Percentiles rank a stretch among this genome's conserved stretches.
phyloP scores from a whole-genome alignment of 164 flowering plant genomes.

The Dillenia suffruticosa region DNA sequence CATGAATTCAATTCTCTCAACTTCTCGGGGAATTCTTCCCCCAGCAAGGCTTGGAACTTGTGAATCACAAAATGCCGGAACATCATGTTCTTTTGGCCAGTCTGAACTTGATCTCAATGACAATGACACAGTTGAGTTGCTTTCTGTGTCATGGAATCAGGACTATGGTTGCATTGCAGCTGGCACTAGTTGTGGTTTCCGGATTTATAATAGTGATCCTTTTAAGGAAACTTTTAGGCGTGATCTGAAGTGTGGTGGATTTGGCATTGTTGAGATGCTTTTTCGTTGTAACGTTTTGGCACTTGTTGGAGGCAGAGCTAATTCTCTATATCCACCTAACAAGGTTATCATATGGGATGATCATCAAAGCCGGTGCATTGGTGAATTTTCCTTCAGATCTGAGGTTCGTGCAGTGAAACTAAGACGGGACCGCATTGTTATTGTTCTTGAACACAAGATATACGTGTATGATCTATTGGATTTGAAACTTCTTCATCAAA shows the following conservation, averaged over 20 bases:
- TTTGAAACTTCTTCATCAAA: constrained; percentile 48
- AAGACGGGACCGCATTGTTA: constrained; percentile 48
- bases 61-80: constrained; percentile 21
- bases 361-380: constrained; percentile 53
- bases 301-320: constrained; percentile 48
- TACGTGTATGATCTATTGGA: constrained; percentile 50
- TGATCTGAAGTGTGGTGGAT: constrained; percentile 51
- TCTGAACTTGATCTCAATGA: constrained; percentile 29
- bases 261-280: constrained; percentile 53
- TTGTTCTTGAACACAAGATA: constrained; percentile 53
- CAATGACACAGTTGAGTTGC: constrained; percentile 36
- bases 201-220: constrained; percentile 52
- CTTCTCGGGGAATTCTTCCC: constrained; percentile 25
- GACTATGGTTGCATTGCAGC: constrained; percentile 61
- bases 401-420: constrained; percentile 53
- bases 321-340: constrained; percentile 46
- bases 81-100: constrained; percentile 20
- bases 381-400: constrained; percentile 52
- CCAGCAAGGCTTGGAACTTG: constrained; percentile 21
- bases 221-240: constrained; percentile 58
- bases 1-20: constrained; percentile 36
- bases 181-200: constrained; percentile 54
- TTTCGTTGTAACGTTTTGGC: constrained; percentile 50
- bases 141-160: constrained; percentile 64
- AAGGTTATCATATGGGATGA: constrained; percentile 66